Evolutionary conservation across 1,284 basidiomycete species (phyloP).

Genomic region (Cryptococcus maquisensis): DNA sequence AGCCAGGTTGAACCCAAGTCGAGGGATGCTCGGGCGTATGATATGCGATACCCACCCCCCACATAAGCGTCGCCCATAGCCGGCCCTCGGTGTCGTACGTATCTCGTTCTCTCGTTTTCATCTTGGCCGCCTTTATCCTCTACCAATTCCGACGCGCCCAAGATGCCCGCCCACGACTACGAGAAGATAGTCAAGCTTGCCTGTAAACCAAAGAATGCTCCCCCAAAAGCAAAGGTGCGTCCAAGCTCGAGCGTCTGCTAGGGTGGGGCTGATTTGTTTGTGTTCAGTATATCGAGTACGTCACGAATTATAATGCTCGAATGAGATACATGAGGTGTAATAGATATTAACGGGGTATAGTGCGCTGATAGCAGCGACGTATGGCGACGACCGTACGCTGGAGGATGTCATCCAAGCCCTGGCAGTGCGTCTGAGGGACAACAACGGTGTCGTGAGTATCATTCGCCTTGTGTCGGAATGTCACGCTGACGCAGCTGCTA

Average conservation of each 20-base stretch:
- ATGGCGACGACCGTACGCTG: constrained; percentile 84
- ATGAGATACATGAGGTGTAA: not conserved
- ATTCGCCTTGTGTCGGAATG: not conserved
- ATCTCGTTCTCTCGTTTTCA: no score
- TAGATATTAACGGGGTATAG: constrained; percentile 53
- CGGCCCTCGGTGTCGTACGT: no score
- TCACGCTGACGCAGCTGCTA: not conserved
- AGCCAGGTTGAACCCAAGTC: no score
- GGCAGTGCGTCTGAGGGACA: constrained; percentile 75
- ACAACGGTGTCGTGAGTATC: constrained; percentile 74
- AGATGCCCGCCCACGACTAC: constrained; percentile 29
- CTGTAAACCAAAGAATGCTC: constrained; percentile 88
- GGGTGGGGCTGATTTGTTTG: not conserved
- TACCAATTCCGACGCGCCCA: no score
- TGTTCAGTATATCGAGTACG: constrained; percentile 49
- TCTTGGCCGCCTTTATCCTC: no score
- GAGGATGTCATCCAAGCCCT: constrained; percentile 88
- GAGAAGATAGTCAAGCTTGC: constrained; percentile 72
- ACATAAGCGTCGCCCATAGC: no score
- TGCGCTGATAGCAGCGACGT: constrained; percentile 90
- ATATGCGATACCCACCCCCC: no score
- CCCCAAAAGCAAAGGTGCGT: constrained; percentile 83
- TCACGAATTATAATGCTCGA: not conserved
- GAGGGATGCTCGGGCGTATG: no score
- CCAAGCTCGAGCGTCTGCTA: not conserved